Percentiles rank a stretch among this genome's conserved stretches.
Evolutionary conservation across 768 basidiomycete genomes (phyloP).

Genomic region (Strobilomyces confusus): DNA sequence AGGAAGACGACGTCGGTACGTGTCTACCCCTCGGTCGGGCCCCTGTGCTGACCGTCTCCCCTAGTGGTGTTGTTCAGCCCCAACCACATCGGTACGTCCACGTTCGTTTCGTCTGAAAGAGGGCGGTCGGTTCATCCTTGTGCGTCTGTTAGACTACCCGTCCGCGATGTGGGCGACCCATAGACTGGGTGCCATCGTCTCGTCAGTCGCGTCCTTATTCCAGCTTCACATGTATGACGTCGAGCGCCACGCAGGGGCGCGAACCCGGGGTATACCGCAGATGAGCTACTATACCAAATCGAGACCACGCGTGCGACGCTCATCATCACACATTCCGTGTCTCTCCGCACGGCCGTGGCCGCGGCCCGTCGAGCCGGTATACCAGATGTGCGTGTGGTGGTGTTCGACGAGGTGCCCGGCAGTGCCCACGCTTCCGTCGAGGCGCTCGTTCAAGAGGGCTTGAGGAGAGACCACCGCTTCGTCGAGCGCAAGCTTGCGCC

Average conservation of each 20-base stretch:
- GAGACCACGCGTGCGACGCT: conserved; percentile 24
- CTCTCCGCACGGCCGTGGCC: conserved; percentile 23
- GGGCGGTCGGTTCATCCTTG: background rate
- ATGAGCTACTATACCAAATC: conserved; percentile 33
- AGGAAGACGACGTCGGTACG: conserved; percentile 50
- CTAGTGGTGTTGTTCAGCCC: conserved; percentile 62
- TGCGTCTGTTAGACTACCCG: conserved; percentile 45
- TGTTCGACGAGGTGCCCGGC: conserved; percentile 14
- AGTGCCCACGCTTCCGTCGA: conserved; percentile 36
- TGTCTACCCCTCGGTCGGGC: too few species aligned
- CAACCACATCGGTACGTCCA: conserved; percentile 53
- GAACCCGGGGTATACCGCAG: conserved; percentile 33
- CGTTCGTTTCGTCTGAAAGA: background rate
- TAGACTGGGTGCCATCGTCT: conserved; percentile 52
- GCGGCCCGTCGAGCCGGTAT: conserved; percentile 32
- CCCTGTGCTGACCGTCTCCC: conserved; percentile 4
- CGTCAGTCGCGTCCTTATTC: conserved; percentile 36
- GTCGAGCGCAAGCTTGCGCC: conserved; percentile 42
- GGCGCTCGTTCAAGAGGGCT: conserved; percentile 45
- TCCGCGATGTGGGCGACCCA: conserved; percentile 58
- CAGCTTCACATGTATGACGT: background rate
- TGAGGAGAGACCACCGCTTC: conserved; percentile 35
- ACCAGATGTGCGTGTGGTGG: conserved; percentile 26
- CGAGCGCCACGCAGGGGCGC: conserved; percentile 17
- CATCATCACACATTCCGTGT: conserved; percentile 32